These are phyloP conservation scores for Metschnikowia chrysomelidarum DNA, from an alignment of 805 yeast genomes.

Conservation along the genomic window DNA sequence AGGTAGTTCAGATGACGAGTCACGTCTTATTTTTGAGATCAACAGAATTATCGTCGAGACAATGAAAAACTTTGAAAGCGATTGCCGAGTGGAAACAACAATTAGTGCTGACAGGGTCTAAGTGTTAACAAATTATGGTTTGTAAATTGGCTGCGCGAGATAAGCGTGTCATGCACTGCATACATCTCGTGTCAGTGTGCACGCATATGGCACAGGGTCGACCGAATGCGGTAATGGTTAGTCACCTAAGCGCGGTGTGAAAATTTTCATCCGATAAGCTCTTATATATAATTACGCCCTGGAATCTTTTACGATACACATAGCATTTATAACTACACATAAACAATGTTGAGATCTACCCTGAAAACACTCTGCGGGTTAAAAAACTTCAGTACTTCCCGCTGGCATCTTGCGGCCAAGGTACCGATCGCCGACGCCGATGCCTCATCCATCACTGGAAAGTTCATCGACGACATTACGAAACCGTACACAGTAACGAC, in stretches of 20 bases:
- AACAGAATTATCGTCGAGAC: conserved; percentile 40
- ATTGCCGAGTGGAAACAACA: conserved; percentile 35
- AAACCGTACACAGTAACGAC: conserved; percentile 68
- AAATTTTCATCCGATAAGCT: conserved; percentile 15
- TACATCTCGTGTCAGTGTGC: no score
- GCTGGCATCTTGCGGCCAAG: conserved; percentile 2
- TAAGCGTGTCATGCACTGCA: no score
- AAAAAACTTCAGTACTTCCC: conserved; percentile 3
- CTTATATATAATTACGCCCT: no score
- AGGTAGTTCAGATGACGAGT: conserved; percentile 71
- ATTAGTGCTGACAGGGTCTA: conserved; percentile 19
- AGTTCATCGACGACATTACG: conserved; percentile 44
- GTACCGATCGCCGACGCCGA: conserved; percentile 31
- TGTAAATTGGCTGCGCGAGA: no score
- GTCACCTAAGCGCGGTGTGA: conserved; percentile 23
- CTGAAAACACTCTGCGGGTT: neutral
- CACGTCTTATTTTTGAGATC: conserved; percentile 50
- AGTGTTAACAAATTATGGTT: neutral
- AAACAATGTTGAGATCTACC: conserved; percentile 10
- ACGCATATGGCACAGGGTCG: neutral
- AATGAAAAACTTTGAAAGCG: conserved; percentile 26
- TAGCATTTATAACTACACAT: no score
- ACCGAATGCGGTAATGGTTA: conserved; percentile 18
- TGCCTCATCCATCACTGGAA: conserved; percentile 32
- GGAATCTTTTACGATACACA: no score